Conservation (phyloP, 2,329 filamentous ascomycete genomes). For the Nannizziopsis arthrosporioides region DNA sequence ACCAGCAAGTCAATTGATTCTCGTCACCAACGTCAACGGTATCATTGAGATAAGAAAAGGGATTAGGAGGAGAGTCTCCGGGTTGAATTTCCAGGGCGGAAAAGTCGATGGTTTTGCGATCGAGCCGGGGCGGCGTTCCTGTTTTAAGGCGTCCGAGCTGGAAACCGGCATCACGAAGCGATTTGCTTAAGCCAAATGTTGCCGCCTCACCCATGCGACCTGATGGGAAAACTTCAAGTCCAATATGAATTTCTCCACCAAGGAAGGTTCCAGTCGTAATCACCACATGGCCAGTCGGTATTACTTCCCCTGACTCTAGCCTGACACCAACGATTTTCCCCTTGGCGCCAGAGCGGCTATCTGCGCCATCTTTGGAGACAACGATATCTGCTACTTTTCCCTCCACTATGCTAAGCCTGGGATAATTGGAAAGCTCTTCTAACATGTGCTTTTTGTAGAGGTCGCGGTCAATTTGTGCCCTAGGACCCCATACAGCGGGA, state of each 20-base stretch:
- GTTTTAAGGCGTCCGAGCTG: slow-evolving; percentile 85
- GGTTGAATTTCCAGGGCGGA: slow-evolving; percentile 56
- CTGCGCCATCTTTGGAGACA: slow-evolving; percentile 45
- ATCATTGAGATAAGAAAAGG: slow-evolving; percentile 84
- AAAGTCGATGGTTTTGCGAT: slow-evolving; percentile 72
- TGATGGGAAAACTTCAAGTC: slow-evolving; percentile 68
- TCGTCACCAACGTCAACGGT: slow-evolving; percentile 56
- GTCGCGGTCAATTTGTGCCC: slow-evolving; percentile 86
- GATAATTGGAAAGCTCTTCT: slow-evolving; percentile 66
- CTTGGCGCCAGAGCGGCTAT: slow-evolving; percentile 41
- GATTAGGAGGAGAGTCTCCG: slow-evolving; percentile 74
- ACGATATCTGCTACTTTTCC: slow-evolving; percentile 91
- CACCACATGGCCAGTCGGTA: slow-evolving; percentile 69
- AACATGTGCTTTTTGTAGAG: slow-evolving; percentile 87
- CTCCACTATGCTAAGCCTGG: slow-evolving; percentile 66
- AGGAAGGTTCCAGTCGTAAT: slow-evolving; percentile 96
- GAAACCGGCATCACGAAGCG: slow-evolving; percentile 77
- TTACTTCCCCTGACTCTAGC: slow-evolving; percentile 74
- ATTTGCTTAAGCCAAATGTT: slow-evolving; percentile 85
- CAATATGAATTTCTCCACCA: slow-evolving; percentile 92
- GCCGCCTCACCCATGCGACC: slow-evolving; percentile 90
- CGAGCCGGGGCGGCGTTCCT: slow-evolving; percentile 80
- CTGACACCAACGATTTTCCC: slow-evolving; percentile 73
- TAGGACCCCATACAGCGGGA: slow-evolving; percentile 90
- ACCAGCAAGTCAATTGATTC: slow-evolving; percentile 73